These are phyloP conservation scores for Actinomucor elegans DNA, from an alignment of 371 early-diverging fungal species.

Conservation along the genomic window DNA sequence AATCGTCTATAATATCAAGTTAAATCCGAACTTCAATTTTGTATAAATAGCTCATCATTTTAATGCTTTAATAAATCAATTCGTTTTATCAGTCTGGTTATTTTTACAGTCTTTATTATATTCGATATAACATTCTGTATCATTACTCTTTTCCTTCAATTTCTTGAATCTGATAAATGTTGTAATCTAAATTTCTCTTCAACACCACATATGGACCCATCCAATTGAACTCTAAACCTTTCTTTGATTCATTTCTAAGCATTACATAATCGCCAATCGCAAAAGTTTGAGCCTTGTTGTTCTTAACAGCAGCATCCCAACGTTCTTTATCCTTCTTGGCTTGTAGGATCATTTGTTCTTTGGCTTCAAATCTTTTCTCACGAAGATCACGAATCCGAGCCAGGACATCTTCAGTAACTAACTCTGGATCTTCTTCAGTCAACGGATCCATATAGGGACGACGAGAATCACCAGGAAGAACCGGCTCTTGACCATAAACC, in stretches of 20 bases:
- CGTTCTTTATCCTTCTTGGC: constrained; percentile 6
- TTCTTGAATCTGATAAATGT: too few relatives aligned
- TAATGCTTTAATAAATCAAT: too few relatives aligned
- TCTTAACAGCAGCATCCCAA: too few relatives aligned
- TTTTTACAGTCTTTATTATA: too few relatives aligned
- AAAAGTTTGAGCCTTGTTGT: background rate
- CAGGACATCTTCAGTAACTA: background rate
- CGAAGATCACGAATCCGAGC: background rate
- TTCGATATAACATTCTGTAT: too few relatives aligned
- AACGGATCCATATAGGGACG: background rate
- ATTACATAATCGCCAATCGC: constrained; percentile 6
- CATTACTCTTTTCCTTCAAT: too few relatives aligned
- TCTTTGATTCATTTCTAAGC: background rate
- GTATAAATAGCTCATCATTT: too few relatives aligned
- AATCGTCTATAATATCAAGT: too few relatives aligned
- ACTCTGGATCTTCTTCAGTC: background rate
- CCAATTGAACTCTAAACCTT: constrained; percentile 9
- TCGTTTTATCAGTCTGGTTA: too few relatives aligned
- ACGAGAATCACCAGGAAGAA: constrained; percentile 9
- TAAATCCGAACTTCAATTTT: too few relatives aligned
- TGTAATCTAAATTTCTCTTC: too few relatives aligned
- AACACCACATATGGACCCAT: constrained; percentile 6
- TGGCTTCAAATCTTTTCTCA: background rate
- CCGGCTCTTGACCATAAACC: constrained; percentile 17
- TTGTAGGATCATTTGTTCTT: background rate